Percentiles rank a stretch among this genome's conserved stretches.
phyloP scores from a whole-genome alignment of 2,329 filamentous ascomycete genomes.

The Clonostachys sp. region DNA sequence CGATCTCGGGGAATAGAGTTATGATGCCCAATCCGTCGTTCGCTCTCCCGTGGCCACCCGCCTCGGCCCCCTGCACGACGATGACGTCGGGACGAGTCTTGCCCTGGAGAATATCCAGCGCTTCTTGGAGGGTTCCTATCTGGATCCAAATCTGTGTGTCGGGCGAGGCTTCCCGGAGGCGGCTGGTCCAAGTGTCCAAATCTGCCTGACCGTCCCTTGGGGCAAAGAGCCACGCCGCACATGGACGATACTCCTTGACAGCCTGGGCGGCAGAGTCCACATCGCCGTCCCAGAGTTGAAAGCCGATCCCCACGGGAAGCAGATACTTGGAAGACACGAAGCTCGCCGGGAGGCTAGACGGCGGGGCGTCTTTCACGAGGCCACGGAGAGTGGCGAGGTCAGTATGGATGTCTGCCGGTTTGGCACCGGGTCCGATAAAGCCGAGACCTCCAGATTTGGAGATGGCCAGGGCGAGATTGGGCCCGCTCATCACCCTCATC shows the following conservation, averaged over 20 bases:
- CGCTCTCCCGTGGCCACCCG: constrained; percentile 46
- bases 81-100: constrained; percentile 37
- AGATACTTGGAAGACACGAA: constrained; percentile 2
- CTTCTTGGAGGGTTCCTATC: constrained; percentile 17
- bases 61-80: constrained; percentile 48
- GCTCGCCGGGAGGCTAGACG: constrained; percentile 7
- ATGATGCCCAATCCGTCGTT: constrained; percentile 36
- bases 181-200: constrained; percentile 31
- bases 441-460: constrained; percentile 68
- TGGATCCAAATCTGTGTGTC: neutral
- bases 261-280: constrained; percentile 19
- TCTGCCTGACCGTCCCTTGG: constrained; percentile 26
- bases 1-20: constrained; percentile 43
- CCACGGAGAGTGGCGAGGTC: constrained; percentile 21
- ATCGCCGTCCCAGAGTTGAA: constrained; percentile 37
- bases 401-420: constrained; percentile 18
- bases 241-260: constrained; percentile 21
- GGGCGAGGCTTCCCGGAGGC: neutral
- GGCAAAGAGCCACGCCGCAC: constrained; percentile 43
- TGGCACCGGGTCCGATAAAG: constrained; percentile 33
- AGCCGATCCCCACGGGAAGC: constrained; percentile 41
- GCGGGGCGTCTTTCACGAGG: constrained; percentile 4
- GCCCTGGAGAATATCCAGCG: constrained; percentile 29
- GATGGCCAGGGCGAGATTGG: constrained; percentile 54
- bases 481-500: constrained; percentile 60